Evolutionary conservation across 192 early-diverging fungal species (phyloP).

Genomic region (Backusella morwellensis): DNA sequence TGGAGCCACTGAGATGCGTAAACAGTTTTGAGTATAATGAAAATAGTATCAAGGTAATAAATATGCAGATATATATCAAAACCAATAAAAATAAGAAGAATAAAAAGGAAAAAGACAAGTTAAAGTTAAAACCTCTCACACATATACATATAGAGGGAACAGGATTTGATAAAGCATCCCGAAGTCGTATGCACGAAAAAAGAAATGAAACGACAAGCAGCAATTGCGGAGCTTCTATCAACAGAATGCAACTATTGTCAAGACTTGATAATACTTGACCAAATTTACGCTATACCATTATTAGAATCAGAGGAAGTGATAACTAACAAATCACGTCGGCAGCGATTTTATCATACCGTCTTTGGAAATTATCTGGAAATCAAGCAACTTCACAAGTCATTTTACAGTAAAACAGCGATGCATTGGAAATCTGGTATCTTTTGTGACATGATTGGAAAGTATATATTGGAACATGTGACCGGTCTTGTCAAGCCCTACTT

Average conservation of each 20-base stretch:
- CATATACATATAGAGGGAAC: neutral
- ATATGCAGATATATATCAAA: neutral
- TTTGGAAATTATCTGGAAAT: conserved; percentile 24
- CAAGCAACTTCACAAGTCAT: conserved; percentile 2
- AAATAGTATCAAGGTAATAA: neutral
- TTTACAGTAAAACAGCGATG: neutral
- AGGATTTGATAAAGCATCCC: neutral
- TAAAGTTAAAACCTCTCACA: neutral
- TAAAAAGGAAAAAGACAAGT: neutral
- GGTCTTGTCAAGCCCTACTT: conserved; percentile 17
- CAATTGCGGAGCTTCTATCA: conserved; percentile 14
- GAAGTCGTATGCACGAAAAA: neutral
- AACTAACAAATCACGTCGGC: neutral
- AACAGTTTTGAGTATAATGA: neutral
- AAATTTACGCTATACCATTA: conserved; percentile 11
- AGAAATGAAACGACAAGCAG: conserved; percentile 26
- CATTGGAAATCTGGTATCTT: neutral
- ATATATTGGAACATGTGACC: neutral
- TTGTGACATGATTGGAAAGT: neutral
- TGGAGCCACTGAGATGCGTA: neutral
- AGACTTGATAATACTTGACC: conserved; percentile 16
- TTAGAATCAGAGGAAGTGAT: neutral
- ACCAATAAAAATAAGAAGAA: neutral
- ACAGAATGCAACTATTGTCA: conserved; percentile 15
- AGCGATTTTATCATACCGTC: conserved; percentile 4